A percentile compares a stretch with the other conserved stretches of the same genome.
phyloP scores from a whole-genome alignment of 805 yeast genomes.

The Yarrowia sp. region DNA sequence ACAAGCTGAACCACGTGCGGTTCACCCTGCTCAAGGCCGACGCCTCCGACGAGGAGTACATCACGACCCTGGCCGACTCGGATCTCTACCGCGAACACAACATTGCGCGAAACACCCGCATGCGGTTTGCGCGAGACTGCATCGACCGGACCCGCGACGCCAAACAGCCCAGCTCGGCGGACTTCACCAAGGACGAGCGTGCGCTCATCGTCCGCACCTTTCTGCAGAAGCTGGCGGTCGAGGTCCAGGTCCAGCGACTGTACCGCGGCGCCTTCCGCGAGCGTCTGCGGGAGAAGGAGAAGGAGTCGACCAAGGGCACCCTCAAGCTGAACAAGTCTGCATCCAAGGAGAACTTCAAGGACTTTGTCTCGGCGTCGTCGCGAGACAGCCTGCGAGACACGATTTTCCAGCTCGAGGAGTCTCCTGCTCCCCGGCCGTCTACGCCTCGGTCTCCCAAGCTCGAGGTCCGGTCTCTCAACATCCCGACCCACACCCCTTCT shows the following conservation, averaged over 20 bases:
- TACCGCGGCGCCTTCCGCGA: constrained; percentile 48
- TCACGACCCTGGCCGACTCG: constrained; percentile 47
- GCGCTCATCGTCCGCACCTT: constrained; percentile 49
- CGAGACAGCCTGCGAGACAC: constrained; percentile 9
- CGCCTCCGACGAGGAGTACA: constrained; percentile 47
- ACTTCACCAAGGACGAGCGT: constrained; percentile 43
- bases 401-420: background rate
- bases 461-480: constrained; percentile 9
- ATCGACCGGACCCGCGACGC: constrained; percentile 31
- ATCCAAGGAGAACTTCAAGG: constrained; percentile 11
- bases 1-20: constrained; percentile 35
- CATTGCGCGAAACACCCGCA: constrained; percentile 43
- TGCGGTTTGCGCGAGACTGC: constrained; percentile 43
- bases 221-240: constrained; percentile 52
- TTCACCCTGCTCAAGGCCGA: constrained; percentile 46
- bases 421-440: background rate
- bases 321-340: constrained; percentile 2
- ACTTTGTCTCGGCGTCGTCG: background rate
- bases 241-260: constrained; percentile 64
- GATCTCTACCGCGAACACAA: constrained; percentile 59
- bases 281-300: constrained; percentile 6
- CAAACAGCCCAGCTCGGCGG: constrained; percentile 16
- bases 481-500: constrained; percentile 10
- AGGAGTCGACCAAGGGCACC: background rate
- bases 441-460: constrained; percentile 6